phyloP scores from a whole-genome alignment of 2,329 filamentous ascomycete species.

The Arthrobotrys pseudoclavata region DNA sequence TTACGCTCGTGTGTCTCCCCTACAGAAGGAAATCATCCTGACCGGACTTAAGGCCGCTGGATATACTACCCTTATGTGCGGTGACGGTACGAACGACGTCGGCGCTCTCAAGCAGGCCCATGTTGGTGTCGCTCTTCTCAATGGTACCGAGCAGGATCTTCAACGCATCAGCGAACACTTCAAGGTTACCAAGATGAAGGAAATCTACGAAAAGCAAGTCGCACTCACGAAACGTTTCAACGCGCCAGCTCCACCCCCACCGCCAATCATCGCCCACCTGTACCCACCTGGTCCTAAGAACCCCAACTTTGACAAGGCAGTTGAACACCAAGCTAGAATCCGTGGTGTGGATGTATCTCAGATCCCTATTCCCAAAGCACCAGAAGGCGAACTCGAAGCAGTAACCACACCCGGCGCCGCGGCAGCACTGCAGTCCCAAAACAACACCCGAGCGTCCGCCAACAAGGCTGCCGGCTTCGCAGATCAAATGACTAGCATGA shows the following conservation, averaged over 20 bases:
- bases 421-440: constrained; percentile 68
- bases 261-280: constrained; percentile 90
- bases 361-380: constrained; percentile 41
- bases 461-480: constrained; percentile 82
- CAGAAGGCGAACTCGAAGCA: constrained; percentile 70
- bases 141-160: constrained; percentile 91
- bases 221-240: constrained; percentile 95
- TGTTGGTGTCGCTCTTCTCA: constrained; percentile 94
- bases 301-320: constrained; percentile 92
- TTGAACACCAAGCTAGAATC: constrained; percentile 84
- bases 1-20: constrained; percentile 96
- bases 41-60: constrained; percentile 94
- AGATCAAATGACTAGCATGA: constrained; percentile 89
- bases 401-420: constrained; percentile 77
- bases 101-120: constrained; percentile 98
- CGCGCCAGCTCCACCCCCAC: constrained; percentile 90
- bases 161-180: constrained; percentile 92
- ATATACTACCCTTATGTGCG: constrained; percentile 98
- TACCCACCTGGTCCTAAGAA: constrained; percentile 92
- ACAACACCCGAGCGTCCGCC: constrained; percentile 71
- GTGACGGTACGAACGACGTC: constrained; percentile 98
- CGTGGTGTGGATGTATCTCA: constrained; percentile 77
- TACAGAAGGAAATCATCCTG: constrained; percentile 99
- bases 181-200: constrained; percentile 97
- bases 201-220: constrained; percentile 96